Conservation (phyloP, 768 basidiomycete genomes). For the Leccinum barrowsii region DNA sequence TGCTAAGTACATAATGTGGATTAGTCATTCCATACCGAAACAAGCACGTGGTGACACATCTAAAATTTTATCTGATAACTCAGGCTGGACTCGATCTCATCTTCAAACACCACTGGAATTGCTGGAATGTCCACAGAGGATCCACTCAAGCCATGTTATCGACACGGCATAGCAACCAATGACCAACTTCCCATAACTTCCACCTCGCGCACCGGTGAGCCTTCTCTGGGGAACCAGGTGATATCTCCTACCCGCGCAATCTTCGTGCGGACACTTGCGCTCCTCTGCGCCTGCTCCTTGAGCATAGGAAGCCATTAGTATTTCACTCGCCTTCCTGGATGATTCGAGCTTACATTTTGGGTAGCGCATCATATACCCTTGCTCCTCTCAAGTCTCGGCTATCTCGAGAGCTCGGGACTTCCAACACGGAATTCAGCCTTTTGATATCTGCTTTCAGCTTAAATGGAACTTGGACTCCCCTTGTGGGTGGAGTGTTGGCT, state of each 20-base stretch:
- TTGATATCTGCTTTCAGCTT: conserved; percentile 74
- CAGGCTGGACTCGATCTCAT: not conserved
- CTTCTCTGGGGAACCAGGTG: conserved; percentile 4
- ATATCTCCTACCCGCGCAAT: conserved; percentile 35
- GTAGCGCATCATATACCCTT: conserved; percentile 68
- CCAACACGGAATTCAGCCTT: conserved; percentile 74
- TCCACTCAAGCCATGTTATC: not conserved
- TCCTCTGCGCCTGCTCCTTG: conserved; percentile 68
- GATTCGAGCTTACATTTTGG: not conserved
- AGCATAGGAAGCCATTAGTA: conserved; percentile 80
- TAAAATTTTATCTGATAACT: conserved; percentile 26
- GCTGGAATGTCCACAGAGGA: not conserved
- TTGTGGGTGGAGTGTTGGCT: conserved; percentile 71
- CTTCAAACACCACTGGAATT: not conserved
- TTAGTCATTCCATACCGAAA: conserved; percentile 14
- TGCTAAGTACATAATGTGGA: conserved; percentile 8
- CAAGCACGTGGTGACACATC: not conserved
- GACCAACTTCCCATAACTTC: not conserved
- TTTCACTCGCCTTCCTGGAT: conserved; percentile 18
- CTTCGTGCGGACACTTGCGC: conserved; percentile 54
- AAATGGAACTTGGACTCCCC: conserved; percentile 75
- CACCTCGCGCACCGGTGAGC: not conserved
- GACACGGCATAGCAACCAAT: not conserved
- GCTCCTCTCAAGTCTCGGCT: conserved; percentile 75
- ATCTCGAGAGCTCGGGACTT: conserved; percentile 65